These are phyloP conservation scores for Wickerhamomyces bovis DNA, from an alignment of 805 yeast species.

Conservation along the genomic window DNA sequence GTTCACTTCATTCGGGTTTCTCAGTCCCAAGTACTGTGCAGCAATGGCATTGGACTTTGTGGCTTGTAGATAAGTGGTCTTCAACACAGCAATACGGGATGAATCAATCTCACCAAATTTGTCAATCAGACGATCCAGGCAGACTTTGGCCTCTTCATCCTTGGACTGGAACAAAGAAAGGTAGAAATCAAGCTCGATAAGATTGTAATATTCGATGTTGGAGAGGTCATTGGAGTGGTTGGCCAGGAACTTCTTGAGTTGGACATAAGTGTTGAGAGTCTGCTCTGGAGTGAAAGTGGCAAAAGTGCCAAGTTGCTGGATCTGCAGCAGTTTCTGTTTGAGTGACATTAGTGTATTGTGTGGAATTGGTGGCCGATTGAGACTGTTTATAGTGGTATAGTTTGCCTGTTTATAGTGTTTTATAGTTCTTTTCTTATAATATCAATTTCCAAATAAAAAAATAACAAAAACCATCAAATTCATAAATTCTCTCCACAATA, in stretches of 20 bases:
- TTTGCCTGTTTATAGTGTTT: too few relatives aligned
- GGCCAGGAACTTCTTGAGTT: conserved; percentile 28
- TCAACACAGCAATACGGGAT: conserved; percentile 50
- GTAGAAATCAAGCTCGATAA: conserved; percentile 69
- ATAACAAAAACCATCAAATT: too few relatives aligned
- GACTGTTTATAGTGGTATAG: too few relatives aligned
- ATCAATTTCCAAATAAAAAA: too few relatives aligned
- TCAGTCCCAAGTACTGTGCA: conserved; percentile 28
- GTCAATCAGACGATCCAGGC: conserved; percentile 61
- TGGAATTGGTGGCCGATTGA: neutral
- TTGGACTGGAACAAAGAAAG: conserved; percentile 53
- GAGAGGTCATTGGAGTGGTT: conserved; percentile 21
- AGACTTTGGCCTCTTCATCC: conserved; percentile 65
- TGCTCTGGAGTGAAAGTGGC: conserved; percentile 42
- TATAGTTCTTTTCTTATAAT: too few relatives aligned
- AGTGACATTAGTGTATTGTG: neutral
- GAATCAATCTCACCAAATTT: conserved; percentile 52
- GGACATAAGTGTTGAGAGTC: conserved; percentile 28
- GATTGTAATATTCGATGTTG: conserved; percentile 40
- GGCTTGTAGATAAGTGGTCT: conserved; percentile 49
- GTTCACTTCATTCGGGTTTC: conserved; percentile 19
- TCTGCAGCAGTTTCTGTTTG: conserved; percentile 43
- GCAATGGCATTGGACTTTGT: conserved; percentile 33
- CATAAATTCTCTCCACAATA: neutral
- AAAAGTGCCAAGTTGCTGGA: conserved; percentile 47